Conservation (phyloP, 371 early-diverging fungal species). For the Umbelopsis sp. region DNA sequence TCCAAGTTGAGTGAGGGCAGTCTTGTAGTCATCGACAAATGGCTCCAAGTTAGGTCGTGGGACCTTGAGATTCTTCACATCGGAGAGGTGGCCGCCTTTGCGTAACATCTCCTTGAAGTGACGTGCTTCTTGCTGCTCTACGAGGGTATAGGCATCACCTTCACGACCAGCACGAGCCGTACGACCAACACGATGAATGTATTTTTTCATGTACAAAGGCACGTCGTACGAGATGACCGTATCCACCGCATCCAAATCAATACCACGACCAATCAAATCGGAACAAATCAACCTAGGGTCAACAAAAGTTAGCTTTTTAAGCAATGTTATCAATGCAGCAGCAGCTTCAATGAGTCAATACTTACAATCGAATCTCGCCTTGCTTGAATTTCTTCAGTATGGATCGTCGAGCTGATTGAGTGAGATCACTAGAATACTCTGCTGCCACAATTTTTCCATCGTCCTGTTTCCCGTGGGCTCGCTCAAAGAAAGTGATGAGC, state of each 20-base stretch:
- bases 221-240: constrained; percentile 95
- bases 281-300: constrained; percentile 78
- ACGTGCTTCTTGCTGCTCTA: constrained; percentile 79
- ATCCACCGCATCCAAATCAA: constrained; percentile 87
- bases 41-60: constrained; percentile 24
- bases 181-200: constrained; percentile 98
- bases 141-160: constrained; percentile 88
- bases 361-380: constrained; percentile 69
- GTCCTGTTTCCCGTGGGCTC: constrained; percentile 27
- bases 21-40: constrained; percentile 25
- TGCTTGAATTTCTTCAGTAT: constrained; percentile 73
- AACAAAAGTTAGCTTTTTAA: not conserved
- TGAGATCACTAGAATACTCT: constrained; percentile 87
- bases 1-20: not conserved
- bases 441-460: constrained; percentile 54
- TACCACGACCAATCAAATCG: constrained; percentile 94
- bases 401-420: constrained; percentile 62
- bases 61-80: constrained; percentile 54
- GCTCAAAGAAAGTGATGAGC: constrained; percentile 65
- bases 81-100: constrained; percentile 67
- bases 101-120: constrained; percentile 79
- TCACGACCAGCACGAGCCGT: constrained; percentile 96
- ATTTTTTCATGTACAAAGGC: constrained; percentile 87
- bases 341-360: not conserved
- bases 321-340: not conserved